A percentile compares a stretch with the other conserved stretches of the same genome.
phyloP scores from a whole-genome alignment of 345 rosid species.

The Citropsis articulata region DNA sequence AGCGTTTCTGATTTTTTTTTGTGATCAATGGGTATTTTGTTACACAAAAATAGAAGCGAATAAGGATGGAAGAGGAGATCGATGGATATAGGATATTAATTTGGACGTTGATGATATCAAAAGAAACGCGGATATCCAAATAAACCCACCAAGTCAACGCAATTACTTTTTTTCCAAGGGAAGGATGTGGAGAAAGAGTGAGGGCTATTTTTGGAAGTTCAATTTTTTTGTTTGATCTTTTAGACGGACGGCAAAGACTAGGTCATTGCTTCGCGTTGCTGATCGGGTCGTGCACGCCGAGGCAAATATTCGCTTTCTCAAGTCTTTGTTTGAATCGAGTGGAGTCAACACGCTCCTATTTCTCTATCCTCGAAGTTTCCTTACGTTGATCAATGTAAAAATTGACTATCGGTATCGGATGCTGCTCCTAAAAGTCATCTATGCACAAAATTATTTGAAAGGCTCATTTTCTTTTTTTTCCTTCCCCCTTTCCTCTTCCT shows the following conservation, averaged over 20 bases:
- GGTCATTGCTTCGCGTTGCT: background rate
- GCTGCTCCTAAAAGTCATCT: background rate
- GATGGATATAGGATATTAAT: background rate
- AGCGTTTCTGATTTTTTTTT: background rate
- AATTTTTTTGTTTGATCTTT: too few species aligned
- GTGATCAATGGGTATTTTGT: background rate
- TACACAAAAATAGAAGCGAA: background rate
- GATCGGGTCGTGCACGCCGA: conserved; percentile 4
- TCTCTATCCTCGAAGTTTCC: background rate
- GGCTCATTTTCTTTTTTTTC: too few species aligned
- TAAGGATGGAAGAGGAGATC: background rate
- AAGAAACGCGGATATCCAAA: background rate
- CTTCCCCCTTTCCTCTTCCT: too few species aligned
- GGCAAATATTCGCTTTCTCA: background rate
- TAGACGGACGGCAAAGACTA: background rate
- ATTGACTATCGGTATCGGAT: too few species aligned
- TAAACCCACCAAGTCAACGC: background rate
- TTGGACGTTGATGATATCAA: background rate
- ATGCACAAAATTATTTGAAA: background rate
- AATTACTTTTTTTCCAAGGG: background rate
- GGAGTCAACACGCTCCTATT: conserved; percentile 2
- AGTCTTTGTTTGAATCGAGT: background rate
- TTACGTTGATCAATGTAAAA: background rate
- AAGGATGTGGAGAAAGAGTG: background rate
- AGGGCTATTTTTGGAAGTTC: background rate